Conservation (phyloP, 495 filamentous ascomycete genomes). For the Cercophora sp. region DNA sequence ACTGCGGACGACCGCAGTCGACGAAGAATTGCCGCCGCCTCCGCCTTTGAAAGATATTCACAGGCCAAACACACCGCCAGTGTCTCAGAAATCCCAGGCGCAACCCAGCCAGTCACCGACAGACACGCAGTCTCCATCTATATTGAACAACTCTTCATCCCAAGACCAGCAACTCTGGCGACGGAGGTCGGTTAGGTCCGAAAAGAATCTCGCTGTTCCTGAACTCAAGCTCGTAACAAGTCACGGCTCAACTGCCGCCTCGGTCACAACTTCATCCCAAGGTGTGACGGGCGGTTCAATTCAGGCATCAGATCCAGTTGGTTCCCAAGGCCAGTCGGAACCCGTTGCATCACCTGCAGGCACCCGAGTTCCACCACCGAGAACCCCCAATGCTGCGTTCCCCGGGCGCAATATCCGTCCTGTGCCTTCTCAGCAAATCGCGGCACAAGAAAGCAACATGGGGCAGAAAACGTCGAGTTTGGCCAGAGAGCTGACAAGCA, state of each 20-base stretch:
- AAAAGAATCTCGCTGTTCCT: conserved; percentile 36
- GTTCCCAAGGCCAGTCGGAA: conserved; percentile 3
- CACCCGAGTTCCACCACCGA: conserved; percentile 15
- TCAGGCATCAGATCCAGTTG: conserved; percentile 15
- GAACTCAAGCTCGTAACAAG: conserved; percentile 42
- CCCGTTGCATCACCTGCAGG: conserved; percentile 7
- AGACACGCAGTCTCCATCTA: conserved; percentile 12
- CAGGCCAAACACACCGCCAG: conserved; percentile 18
- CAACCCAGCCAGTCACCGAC: conserved; percentile 15
- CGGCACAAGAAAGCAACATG: conserved; percentile 19
- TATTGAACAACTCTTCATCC: conserved; percentile 24
- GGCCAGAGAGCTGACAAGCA: conserved; percentile 9
- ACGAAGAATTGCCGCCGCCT: conserved; percentile 31
- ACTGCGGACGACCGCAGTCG: conserved; percentile 5
- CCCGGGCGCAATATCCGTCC: conserved; percentile 34
- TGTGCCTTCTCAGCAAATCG: conserved; percentile 15
- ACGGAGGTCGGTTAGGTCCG: conserved; percentile 41
- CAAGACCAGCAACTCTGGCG: conserved; percentile 41
- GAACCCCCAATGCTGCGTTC: conserved; percentile 20
- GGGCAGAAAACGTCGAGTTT: conserved; percentile 25
- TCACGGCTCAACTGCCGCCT: conserved; percentile 42
- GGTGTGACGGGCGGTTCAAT: background rate
- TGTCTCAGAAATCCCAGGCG: background rate
- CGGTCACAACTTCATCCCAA: conserved; percentile 15
- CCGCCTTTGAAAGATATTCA: conserved; percentile 35